phyloP scores from a whole-genome alignment of 768 basidiomycete genomes.

The Stropharia rugosoannulata region DNA sequence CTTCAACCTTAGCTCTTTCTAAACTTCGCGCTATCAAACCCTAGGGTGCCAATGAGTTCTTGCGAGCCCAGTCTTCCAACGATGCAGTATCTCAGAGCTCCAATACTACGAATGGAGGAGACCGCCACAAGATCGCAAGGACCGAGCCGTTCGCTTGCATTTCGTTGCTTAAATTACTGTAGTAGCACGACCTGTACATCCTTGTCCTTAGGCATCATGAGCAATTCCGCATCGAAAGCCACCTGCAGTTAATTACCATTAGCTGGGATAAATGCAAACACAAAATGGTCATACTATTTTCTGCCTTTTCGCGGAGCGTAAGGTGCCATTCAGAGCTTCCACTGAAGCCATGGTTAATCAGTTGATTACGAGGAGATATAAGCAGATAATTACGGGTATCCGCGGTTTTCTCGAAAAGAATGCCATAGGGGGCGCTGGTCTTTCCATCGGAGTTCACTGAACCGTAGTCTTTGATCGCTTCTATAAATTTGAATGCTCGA shows the following conservation, averaged over 20 bases:
- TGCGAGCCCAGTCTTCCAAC: too few species aligned
- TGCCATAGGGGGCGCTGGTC: slow-evolving; percentile 37
- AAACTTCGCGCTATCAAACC: too few species aligned
- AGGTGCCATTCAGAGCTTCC: slow-evolving; percentile 48
- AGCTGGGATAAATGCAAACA: background rate
- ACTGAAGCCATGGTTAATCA: slow-evolving; percentile 25
- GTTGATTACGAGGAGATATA: too few species aligned
- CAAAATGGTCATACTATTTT: slow-evolving; percentile 34
- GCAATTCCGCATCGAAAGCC: slow-evolving; percentile 41
- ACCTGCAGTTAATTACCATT: background rate
- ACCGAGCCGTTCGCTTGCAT: too few species aligned
- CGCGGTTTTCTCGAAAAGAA: slow-evolving; percentile 47
- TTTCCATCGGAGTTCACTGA: slow-evolving; percentile 36
- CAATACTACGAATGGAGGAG: too few species aligned
- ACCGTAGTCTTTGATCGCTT: slow-evolving; percentile 44
- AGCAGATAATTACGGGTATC: slow-evolving; percentile 35
- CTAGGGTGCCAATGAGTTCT: too few species aligned
- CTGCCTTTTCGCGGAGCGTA: slow-evolving; percentile 44
- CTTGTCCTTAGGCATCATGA: slow-evolving; percentile 53
- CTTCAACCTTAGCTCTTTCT: too few species aligned
- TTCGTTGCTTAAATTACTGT: slow-evolving; percentile 16
- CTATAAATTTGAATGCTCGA: slow-evolving; percentile 15
- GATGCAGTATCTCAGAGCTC: too few species aligned
- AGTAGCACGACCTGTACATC: slow-evolving; percentile 42
- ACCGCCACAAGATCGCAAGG: too few species aligned